Base-by-base conservation (phyloP, 495 filamentous ascomycete species). In the Cercophora newfieldiana region DNA sequence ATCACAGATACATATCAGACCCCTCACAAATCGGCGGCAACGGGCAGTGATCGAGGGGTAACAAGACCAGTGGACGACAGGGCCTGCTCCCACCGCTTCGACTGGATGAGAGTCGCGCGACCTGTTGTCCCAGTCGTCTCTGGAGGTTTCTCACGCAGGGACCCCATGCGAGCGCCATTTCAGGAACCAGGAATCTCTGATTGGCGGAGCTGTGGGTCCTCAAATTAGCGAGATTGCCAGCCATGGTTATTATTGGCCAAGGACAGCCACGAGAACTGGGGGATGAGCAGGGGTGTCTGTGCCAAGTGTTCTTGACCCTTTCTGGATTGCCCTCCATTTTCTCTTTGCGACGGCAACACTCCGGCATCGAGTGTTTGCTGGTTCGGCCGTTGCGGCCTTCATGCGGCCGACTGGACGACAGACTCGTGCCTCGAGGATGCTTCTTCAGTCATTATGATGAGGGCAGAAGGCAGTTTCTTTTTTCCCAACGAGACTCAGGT, bases 201-300 rank as follows among this genome's bases (percentile, higher is more conserved):
- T 74, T 74, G 72, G 72, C 21, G 26, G 55, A 30, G 3, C 31
- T 24, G 30, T 21, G 12, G 44, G 64, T 61, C 61, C 16, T 12
- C 24, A 21, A 48, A 53, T 53, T 71, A 74, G 72, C 72, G 72
- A 74, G 66, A 74, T 74, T 74, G 70, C 31, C 62, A 21, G 54
- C 68, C 53, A 30, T 58, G 50, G 51, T 59, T 44, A 19, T 61
- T 14, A 72, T 72, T 74, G 72, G 72, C 26, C 29, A 18, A 10
- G 24, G 18, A 51, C 7, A 19, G 37, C 48, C n/a, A 53, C 19
- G n/a, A 26, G 7, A 59, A 10, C 19, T 51, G 48, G 18, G 22
- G 25, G n/a, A 30, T 29, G 26, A 28, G 28, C 37, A 57, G 44
- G 51, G 61, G 25, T 65, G 7, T 53, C 50, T 51, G 29, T 63